These are phyloP conservation scores for Sequoia sempervirens DNA, from an alignment of 75 land plant species.

Conservation along the genomic window DNA sequence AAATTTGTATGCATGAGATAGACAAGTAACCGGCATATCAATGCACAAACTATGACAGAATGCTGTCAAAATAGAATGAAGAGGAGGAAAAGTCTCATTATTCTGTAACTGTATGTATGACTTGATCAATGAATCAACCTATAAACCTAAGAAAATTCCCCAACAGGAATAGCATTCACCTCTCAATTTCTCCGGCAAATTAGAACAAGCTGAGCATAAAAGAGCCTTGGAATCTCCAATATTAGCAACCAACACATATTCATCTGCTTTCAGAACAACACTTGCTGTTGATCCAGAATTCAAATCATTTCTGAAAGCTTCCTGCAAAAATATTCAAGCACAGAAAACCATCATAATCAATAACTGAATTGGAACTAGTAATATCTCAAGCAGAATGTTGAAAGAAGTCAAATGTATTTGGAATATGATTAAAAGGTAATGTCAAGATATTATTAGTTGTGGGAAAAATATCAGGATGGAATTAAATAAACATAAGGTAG, in stretches of 20 bases:
- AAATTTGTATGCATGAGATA: neutral
- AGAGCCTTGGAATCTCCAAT: conserved; percentile 91
- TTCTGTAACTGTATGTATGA: neutral
- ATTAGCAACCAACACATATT: conserved; percentile 74
- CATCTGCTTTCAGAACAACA: conserved; percentile 61
- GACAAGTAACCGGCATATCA: neutral
- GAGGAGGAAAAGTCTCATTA: neutral
- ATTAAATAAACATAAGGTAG: neutral
- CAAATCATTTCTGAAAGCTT: conserved; percentile 47
- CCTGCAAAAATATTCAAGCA: conserved; percentile 32
- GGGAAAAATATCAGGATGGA: neutral
- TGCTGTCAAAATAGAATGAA: neutral
- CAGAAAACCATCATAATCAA: neutral
- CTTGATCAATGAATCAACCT: neutral
- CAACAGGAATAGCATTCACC: conserved; percentile 22
- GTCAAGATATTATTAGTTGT: neutral
- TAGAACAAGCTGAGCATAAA: conserved; percentile 59
- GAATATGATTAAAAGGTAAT: neutral
- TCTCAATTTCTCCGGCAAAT: conserved; percentile 36
- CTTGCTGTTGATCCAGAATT: conserved; percentile 83
- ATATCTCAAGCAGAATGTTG: conserved; percentile 10
- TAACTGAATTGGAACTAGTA: conserved; percentile 13
- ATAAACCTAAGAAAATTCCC: neutral
- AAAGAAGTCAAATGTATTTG: conserved; percentile 12
- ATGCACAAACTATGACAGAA: neutral